phyloP scores from a whole-genome alignment of 768 basidiomycete genomes.

The Jaapia argillacea region DNA sequence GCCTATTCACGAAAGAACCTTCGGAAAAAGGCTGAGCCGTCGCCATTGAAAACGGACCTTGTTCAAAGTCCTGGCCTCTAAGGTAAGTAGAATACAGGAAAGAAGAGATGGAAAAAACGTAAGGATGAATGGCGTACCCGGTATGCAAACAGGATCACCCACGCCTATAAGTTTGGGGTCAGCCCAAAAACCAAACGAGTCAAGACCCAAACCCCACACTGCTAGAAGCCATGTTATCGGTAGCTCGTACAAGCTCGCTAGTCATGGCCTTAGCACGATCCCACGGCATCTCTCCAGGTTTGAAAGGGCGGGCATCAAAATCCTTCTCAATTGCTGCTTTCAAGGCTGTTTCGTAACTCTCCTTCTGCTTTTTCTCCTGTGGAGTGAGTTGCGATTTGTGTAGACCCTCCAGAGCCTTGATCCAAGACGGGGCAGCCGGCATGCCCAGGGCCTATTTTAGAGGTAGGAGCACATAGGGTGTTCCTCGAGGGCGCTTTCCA shows the following conservation, averaged over 20 bases:
- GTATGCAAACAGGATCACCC: conserved; percentile 9
- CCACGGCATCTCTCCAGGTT: background rate
- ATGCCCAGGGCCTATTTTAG: conserved; percentile 2
- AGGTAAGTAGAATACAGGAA: too few species aligned
- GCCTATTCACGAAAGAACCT: too few species aligned
- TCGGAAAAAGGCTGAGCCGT: too few species aligned
- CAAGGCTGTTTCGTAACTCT: conserved; percentile 23
- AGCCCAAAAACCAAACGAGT: too few species aligned
- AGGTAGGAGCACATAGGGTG: conserved; percentile 4
- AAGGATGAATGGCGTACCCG: too few species aligned
- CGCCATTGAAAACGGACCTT: too few species aligned
- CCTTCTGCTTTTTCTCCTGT: conserved; percentile 23
- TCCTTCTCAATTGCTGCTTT: too few species aligned
- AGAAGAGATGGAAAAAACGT: too few species aligned
- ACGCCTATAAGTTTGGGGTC: too few species aligned
- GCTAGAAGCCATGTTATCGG: background rate
- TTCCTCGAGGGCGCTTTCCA: too few species aligned
- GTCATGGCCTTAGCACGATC: background rate
- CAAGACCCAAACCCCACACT: background rate
- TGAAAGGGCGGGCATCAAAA: too few species aligned
- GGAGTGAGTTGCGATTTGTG: conserved; percentile 17
- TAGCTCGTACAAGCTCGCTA: background rate
- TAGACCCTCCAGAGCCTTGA: conserved; percentile 22
- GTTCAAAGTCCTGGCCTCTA: too few species aligned
- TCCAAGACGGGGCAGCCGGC: conserved; percentile 7